A percentile compares a stretch with the other conserved stretches of the same genome.
Evolutionary conservation across 2,329 filamentous ascomycete species (phyloP).

Genomic region (Colletotrichum sidae): DNA sequence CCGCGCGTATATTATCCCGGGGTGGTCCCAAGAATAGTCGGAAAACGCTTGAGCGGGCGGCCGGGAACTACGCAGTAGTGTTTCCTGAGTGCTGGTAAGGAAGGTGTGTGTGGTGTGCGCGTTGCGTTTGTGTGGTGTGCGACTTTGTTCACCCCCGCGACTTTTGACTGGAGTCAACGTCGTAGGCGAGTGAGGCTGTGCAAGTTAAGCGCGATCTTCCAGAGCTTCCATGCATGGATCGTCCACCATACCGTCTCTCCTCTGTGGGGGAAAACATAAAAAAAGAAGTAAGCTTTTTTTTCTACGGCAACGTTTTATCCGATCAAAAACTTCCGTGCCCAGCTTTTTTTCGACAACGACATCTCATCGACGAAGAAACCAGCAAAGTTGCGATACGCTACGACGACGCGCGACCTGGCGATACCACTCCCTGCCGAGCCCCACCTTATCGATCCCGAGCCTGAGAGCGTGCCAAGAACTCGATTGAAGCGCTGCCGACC

Average conservation of each 20-base stretch:
- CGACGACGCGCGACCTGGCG: slow-evolving; percentile 1
- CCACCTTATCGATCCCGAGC: not conserved
- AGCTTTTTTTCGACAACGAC: slow-evolving; percentile 21
- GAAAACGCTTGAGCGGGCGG: no score
- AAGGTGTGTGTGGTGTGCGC: slow-evolving; percentile 15
- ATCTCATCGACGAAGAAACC: slow-evolving; percentile 22
- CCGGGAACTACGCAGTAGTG: no score
- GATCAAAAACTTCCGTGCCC: slow-evolving; percentile 11
- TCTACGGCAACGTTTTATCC: slow-evolving; percentile 31
- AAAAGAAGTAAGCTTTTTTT: slow-evolving; percentile 27
- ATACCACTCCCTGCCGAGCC: slow-evolving; percentile 2
- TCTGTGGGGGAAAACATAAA: slow-evolving; percentile 28
- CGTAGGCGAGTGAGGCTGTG: slow-evolving; percentile 38
- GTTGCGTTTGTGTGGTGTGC: slow-evolving; percentile 13
- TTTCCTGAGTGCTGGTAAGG: not conserved
- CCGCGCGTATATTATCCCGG: no score
- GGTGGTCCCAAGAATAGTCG: no score
- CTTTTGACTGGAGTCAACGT: slow-evolving; percentile 35
- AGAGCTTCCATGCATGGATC: slow-evolving; percentile 38
- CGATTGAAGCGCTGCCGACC: slow-evolving; percentile 1
- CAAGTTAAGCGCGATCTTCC: slow-evolving; percentile 37
- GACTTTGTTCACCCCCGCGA: slow-evolving; percentile 11
- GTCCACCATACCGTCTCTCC: slow-evolving; percentile 14
- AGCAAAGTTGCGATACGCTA: slow-evolving; percentile 9
- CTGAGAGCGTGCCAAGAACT: not conserved